A percentile compares a stretch with the other conserved stretches of the same genome.
These are phyloP conservation scores for Saturnispora bothae DNA, from an alignment of 805 yeast genomes.

Conservation along the genomic window DNA sequence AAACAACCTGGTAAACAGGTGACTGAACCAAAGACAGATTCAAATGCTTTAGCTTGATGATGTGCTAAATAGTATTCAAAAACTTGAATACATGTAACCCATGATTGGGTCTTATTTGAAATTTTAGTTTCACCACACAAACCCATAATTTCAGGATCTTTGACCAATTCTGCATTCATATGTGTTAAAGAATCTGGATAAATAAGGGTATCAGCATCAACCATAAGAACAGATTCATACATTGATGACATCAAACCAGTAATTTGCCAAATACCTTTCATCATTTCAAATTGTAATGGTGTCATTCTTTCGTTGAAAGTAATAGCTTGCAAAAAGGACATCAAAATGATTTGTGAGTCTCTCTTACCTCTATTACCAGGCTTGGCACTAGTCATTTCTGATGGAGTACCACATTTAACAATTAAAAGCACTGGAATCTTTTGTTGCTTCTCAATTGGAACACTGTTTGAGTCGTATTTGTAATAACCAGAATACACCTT, in stretches of 20 bases:
- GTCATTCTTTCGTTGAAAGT: conserved; percentile 94
- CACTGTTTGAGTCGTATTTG: conserved; percentile 66
- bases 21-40: conserved; percentile 89
- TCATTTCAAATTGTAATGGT: conserved; percentile 69
- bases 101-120: conserved; percentile 66
- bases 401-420: conserved; percentile 84
- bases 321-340: conserved; percentile 81
- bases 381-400: conserved; percentile 55
- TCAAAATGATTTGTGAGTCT: conserved; percentile 83
- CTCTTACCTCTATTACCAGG: conserved; percentile 97
- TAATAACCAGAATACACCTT: conserved; percentile 93
- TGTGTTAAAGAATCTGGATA: conserved; percentile 83
- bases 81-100: conserved; percentile 92
- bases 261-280: conserved; percentile 65
- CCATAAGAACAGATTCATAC: conserved; percentile 81
- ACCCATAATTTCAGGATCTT: conserved; percentile 82
- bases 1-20: conserved; percentile 96
- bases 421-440: conserved; percentile 69
- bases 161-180: conserved; percentile 83
- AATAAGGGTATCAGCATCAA: conserved; percentile 88
- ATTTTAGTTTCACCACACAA: conserved; percentile 92
- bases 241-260: conserved; percentile 78
- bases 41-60: conserved; percentile 90
- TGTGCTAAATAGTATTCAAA: conserved; percentile 90
- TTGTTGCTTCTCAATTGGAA: conserved; percentile 74